Evolutionary conservation across 2,329 filamentous ascomycete genomes (phyloP).

Genomic region (Aspergillus calidoustus): DNA sequence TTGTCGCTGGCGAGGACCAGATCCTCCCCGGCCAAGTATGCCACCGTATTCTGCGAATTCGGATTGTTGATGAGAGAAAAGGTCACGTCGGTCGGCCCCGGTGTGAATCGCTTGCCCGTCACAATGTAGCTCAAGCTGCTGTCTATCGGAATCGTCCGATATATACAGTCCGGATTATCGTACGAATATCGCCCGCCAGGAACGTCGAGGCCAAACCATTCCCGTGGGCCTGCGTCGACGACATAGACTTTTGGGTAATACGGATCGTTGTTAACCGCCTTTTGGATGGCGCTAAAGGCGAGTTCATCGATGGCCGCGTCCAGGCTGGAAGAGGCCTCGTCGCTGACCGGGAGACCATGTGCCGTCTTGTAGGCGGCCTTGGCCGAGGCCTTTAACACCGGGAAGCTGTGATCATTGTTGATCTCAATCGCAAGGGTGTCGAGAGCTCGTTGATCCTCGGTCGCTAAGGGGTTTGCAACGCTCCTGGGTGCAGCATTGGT

Average conservation of each 20-base stretch:
- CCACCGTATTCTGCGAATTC: conserved; percentile 2
- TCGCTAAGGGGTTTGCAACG: too few relatives aligned
- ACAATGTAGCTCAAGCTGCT: background rate
- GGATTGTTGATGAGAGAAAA: conserved; percentile 10
- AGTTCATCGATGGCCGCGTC: conserved; percentile 9
- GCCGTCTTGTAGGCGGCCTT: conserved; percentile 7
- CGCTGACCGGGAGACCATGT: conserved; percentile 6
- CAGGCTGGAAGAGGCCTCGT: conserved; percentile 3
- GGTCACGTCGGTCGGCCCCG: conserved; percentile 1
- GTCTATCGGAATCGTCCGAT: conserved; percentile 7
- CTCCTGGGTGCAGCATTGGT: background rate
- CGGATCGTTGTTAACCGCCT: conserved; percentile 4
- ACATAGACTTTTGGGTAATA: conserved; percentile 8
- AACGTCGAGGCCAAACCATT: conserved; percentile 6
- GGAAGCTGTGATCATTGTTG: background rate
- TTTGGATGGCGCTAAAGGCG: conserved; percentile 5
- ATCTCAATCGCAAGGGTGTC: background rate
- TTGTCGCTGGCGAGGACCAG: background rate
- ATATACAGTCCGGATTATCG: conserved; percentile 10
- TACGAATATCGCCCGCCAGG: conserved; percentile 7
- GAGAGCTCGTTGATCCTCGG: too few relatives aligned
- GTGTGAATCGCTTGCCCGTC: background rate
- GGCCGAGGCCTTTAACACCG: background rate
- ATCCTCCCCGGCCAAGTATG: background rate
- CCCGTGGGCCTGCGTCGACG: conserved; percentile 5